Percentiles rank a stretch among this genome's conserved stretches.
Conservation (phyloP, 495 filamentous ascomycete genomes). For the Aspergillus cristatus region DNA sequence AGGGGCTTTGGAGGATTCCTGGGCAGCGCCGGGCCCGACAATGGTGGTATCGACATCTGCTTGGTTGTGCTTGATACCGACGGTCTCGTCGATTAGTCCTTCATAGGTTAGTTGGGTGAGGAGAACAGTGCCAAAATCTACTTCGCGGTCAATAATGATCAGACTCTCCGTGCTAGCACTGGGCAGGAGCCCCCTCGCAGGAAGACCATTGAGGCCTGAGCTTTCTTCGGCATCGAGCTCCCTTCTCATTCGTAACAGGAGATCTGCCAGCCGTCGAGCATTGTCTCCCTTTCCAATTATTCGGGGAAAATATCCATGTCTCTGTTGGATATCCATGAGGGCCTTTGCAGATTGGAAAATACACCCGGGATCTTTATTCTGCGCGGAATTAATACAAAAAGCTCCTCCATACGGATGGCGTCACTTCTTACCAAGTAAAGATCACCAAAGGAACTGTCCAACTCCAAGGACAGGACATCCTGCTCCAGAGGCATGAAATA, state of each 20-base stretch:
- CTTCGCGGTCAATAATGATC: constrained; percentile 91
- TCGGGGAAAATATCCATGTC: constrained; percentile 86
- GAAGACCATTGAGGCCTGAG: constrained; percentile 43
- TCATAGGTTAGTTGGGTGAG: constrained; percentile 97
- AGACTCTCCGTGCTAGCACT: constrained; percentile 80
- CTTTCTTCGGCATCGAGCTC: constrained; percentile 79
- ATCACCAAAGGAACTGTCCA: constrained; percentile 78
- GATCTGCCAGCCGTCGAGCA: constrained; percentile 77
- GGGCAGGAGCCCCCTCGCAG: constrained; percentile 62
- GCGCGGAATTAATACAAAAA: neutral
- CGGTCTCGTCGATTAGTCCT: constrained; percentile 89
- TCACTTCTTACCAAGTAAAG: constrained; percentile 59
- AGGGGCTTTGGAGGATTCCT: constrained; percentile 45
- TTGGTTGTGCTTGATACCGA: constrained; percentile 79
- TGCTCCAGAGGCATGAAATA: constrained; percentile 87
- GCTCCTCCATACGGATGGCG: neutral
- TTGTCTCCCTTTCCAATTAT: constrained; percentile 96
- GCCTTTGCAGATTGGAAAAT: constrained; percentile 82
- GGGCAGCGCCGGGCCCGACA: constrained; percentile 57
- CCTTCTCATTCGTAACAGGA: constrained; percentile 86
- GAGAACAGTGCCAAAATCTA: constrained; percentile 83
- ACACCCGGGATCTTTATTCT: constrained; percentile 84
- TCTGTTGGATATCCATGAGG: constrained; percentile 90
- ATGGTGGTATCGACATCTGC: constrained; percentile 90
- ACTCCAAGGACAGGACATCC: constrained; percentile 83